Conservation (phyloP, 75 land plant species). For the Pinus taeda region DNA sequence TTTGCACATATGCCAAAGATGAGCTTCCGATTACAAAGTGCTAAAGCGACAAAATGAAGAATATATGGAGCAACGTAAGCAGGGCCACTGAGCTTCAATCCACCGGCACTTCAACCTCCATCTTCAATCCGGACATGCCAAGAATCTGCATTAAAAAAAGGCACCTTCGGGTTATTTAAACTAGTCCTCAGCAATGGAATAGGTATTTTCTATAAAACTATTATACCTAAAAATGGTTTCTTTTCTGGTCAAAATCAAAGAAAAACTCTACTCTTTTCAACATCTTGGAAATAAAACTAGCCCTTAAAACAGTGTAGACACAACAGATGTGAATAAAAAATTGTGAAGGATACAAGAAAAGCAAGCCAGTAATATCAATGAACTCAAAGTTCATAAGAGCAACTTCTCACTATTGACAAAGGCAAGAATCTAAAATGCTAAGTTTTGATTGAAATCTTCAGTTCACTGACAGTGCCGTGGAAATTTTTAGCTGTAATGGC, state of each 20-base stretch:
- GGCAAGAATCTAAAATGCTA: too few relatives aligned
- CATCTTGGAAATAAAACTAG: background rate
- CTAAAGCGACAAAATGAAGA: background rate
- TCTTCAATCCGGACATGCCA: constrained; percentile 59
- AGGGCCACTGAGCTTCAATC: constrained; percentile 28
- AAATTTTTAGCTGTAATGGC: too few relatives aligned
- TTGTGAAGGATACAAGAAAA: background rate
- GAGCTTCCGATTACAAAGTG: background rate
- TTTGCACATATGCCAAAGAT: background rate
- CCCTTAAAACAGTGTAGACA: background rate
- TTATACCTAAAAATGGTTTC: background rate
- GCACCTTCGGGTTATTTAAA: background rate
- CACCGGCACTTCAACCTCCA: constrained; percentile 94
- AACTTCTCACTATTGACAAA: too few relatives aligned
- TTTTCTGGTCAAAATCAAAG: background rate
- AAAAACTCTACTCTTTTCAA: background rate
- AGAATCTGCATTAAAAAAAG: constrained; percentile 48
- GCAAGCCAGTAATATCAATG: background rate
- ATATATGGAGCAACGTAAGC: background rate
- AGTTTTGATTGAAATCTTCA: too few relatives aligned
- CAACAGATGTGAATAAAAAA: background rate
- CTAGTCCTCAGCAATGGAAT: background rate
- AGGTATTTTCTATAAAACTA: background rate
- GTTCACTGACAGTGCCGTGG: too few relatives aligned
- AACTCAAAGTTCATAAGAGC: background rate